phyloP scores from a whole-genome alignment of 2,329 filamentous ascomycete genomes.

The Madurella fahalii region DNA sequence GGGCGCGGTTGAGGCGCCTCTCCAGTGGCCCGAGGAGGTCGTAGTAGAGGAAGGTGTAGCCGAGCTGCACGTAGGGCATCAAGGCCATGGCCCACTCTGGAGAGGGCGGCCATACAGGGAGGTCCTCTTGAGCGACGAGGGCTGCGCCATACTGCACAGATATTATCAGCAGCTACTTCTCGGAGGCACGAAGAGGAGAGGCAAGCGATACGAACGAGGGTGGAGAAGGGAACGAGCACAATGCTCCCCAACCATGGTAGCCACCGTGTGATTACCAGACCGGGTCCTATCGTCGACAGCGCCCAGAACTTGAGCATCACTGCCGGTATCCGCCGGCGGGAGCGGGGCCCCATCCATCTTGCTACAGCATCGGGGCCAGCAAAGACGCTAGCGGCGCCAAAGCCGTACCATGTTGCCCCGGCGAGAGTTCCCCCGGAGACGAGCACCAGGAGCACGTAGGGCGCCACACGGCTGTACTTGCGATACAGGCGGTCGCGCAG shows the following conservation, averaged over 20 bases:
- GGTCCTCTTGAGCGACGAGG: slow-evolving; percentile 42
- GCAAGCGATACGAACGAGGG: slow-evolving; percentile 34
- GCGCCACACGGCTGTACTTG: slow-evolving; percentile 49
- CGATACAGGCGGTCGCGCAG: slow-evolving; percentile 57
- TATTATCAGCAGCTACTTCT: neutral
- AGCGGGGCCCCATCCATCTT: slow-evolving; percentile 35
- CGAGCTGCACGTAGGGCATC: slow-evolving; percentile 42
- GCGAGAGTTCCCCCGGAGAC: slow-evolving; percentile 48
- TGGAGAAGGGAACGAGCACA: slow-evolving; percentile 40
- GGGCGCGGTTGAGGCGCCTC: slow-evolving; percentile 43
- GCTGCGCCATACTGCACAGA: slow-evolving; percentile 43
- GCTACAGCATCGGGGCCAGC: slow-evolving; percentile 45
- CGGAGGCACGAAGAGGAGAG: neutral
- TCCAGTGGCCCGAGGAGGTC: slow-evolving; percentile 46
- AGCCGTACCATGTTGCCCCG: slow-evolving; percentile 52
- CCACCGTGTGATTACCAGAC: slow-evolving; percentile 41
- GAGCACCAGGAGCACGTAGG: slow-evolving; percentile 63
- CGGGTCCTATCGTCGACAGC: slow-evolving; percentile 45
- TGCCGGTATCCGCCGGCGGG: slow-evolving; percentile 12
- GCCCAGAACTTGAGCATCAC: slow-evolving; percentile 27
- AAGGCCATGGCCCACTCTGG: slow-evolving; percentile 47
- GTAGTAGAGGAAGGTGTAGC: slow-evolving; percentile 44
- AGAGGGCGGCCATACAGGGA: slow-evolving; percentile 51
- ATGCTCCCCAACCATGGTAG: slow-evolving; percentile 41
- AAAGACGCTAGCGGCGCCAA: slow-evolving; percentile 47